phyloP scores from a whole-genome alignment of 2,329 filamentous ascomycete genomes.

The Hymenoscyphus fructigenus region DNA sequence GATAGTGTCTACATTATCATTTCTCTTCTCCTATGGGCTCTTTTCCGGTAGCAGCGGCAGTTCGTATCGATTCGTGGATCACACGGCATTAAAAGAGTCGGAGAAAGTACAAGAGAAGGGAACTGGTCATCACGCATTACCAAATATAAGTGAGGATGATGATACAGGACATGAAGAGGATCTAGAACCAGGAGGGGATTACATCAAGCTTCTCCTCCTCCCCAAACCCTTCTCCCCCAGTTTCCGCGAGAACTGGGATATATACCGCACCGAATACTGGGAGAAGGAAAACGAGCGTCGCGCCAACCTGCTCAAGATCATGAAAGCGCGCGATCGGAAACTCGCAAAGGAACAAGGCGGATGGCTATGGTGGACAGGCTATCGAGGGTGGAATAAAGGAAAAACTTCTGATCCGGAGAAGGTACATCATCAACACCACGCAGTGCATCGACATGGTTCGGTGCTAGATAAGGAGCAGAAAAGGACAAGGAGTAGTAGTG shows the following conservation, averaged over 20 bases:
- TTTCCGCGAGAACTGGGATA: slow-evolving; percentile 91
- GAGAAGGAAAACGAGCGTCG: slow-evolving; percentile 92
- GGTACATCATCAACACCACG: slow-evolving; percentile 30
- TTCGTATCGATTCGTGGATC: slow-evolving; percentile 76
- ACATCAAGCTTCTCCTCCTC: slow-evolving; percentile 60
- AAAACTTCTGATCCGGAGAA: slow-evolving; percentile 35
- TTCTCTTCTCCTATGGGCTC: slow-evolving; percentile 74
- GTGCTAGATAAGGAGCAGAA: slow-evolving; percentile 32
- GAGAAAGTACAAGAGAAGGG: slow-evolving; percentile 56
- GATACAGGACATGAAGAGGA: slow-evolving; percentile 80
- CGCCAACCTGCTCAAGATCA: slow-evolving; percentile 65
- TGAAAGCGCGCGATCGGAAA: slow-evolving; percentile 67
- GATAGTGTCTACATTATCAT: slow-evolving; percentile 67
- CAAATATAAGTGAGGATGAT: slow-evolving; percentile 52
- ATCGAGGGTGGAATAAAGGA: slow-evolving; percentile 51
- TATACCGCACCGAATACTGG: slow-evolving; percentile 94
- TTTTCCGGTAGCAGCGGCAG: slow-evolving; percentile 68
- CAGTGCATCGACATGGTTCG: slow-evolving; percentile 26
- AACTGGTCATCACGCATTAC: slow-evolving; percentile 38
- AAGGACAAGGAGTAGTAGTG: slow-evolving; percentile 32
- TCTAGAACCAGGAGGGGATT: slow-evolving; percentile 83
- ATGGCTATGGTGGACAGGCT: slow-evolving; percentile 86
- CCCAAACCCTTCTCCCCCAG: slow-evolving; percentile 12
- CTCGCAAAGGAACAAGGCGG: slow-evolving; percentile 67
- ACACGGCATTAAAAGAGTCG: slow-evolving; percentile 56